Conservation (phyloP, 169 alveolate genomes). For the Plasmodium adleri region DNA sequence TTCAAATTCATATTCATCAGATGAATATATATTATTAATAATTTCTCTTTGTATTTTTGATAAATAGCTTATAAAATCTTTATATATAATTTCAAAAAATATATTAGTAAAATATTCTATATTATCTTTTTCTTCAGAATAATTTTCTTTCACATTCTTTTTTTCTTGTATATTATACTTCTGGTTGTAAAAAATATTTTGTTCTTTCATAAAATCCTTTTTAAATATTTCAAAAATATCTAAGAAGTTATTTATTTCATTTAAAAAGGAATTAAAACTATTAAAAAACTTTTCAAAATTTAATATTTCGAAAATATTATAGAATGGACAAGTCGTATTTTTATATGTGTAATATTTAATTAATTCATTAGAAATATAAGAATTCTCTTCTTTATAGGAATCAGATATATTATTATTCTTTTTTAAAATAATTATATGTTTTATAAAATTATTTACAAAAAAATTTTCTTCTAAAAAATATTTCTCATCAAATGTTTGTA, state of each 20-base stretch:
- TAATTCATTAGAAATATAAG: conserved; percentile 4
- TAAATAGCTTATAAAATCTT: conserved; percentile 54
- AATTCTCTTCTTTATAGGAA: neutral
- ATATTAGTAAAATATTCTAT: conserved; percentile 35
- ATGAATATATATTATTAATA: conserved; percentile 4
- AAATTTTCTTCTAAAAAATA: conserved; percentile 37
- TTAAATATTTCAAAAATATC: conserved; percentile 54
- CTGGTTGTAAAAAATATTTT: conserved; percentile 5
- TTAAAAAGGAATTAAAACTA: conserved; percentile 23
- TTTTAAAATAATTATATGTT: conserved; percentile 24
- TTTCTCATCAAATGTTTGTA: conserved; percentile 41
- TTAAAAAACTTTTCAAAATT: conserved; percentile 27
- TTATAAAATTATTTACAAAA: conserved; percentile 46
- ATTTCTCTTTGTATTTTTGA: conserved; percentile 46
- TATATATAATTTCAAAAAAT: conserved; percentile 73
- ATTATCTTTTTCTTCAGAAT: conserved; percentile 7
- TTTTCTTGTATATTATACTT: neutral
- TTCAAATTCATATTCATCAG: conserved; percentile 11
- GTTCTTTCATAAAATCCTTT: conserved; percentile 56
- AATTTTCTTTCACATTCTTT: neutral
- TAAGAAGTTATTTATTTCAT: conserved; percentile 33
- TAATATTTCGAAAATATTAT: conserved; percentile 22
- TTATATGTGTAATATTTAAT: conserved; percentile 25
- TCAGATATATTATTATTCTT: neutral
- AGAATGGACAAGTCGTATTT: conserved; percentile 49